Evolutionary conservation across 1,284 basidiomycete genomes (phyloP), one percentile per base, ranked within the genome.

Genomic region (Puccinia coronata): DNA sequence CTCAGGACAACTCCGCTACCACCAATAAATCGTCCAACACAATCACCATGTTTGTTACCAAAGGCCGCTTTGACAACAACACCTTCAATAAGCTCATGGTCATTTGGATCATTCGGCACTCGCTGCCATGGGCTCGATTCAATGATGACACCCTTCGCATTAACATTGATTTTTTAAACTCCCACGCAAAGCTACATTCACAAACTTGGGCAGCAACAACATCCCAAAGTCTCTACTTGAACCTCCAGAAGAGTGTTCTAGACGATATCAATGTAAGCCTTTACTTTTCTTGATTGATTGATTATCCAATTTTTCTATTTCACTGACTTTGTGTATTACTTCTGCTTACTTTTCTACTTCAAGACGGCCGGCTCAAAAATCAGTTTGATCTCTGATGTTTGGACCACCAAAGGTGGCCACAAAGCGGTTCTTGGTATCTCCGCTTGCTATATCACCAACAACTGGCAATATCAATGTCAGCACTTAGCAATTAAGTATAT

Each of bases 251-350:
- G n/a, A n/a, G n/a, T n/a, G n/a, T n/a, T n/a, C n/a, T n/a, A n/a
- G n/a, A 61, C n/a, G 25, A 61, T 61, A 61, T 61, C 59, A 61
- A 61, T 6, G 59, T 61, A 61, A 16, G 59, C 20, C 41, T 65
- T 14, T 57, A 16, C n/a, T 57, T 57, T 57, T 57, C 28, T n/a
- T n/a, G 5, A 57, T 6, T 57, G 28, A 23, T n/a, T 57, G 55
- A 57, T 57, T 11, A 6, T n/a, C 9, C 9, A n/a, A 23, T 23
- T 11, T 11, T 20, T 39, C 61, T 6, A 65, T 20, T 39, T 39
- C n/a, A 28, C 16, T 3, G 11, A 16, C 61, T 6, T 39, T 39
- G 23, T 39, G 11, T 14, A 18, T 8, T 39, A 36, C 39, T 65
- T 12, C 25, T n/a, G 6, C 31, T 28, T 57, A 8, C 28, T 36